These are phyloP conservation scores for Friedmanniomyces endolithicus DNA, from an alignment of 495 filamentous ascomycete species.

Conservation along the genomic window DNA sequence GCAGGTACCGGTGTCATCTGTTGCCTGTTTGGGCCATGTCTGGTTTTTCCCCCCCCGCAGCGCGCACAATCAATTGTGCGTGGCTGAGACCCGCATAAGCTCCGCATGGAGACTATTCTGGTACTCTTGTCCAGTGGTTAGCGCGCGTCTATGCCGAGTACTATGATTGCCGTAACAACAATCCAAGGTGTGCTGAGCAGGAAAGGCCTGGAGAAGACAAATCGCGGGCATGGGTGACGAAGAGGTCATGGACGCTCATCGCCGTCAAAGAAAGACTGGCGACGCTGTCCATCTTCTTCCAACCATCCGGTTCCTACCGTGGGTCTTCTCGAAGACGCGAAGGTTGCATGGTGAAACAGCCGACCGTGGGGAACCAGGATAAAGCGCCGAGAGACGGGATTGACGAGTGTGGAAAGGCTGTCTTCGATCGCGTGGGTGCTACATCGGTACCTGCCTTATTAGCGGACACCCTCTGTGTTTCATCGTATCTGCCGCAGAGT, in stretches of 20 bases:
- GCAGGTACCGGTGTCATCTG: background rate
- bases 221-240: background rate
- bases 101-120: background rate
- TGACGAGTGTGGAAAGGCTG: background rate
- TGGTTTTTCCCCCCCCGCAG: background rate
- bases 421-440: background rate
- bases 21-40: background rate
- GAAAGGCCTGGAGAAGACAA: no score
- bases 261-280: background rate
- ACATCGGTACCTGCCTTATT: conserved; percentile 3
- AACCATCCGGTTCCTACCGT: background rate
- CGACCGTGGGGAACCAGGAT: background rate
- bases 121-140: background rate
- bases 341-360: conserved; percentile 12
- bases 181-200: no score
- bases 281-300: background rate
- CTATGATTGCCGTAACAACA: background rate
- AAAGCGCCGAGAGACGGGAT: background rate
- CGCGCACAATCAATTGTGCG: background rate
- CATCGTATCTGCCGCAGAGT: background rate
- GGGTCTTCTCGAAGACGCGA: conserved; percentile 7
- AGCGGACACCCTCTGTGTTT: background rate
- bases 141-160: conserved; percentile 2
- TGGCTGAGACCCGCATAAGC: conserved; percentile 6
- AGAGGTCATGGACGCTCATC: background rate